Conservation (phyloP, 345 rosid genomes). For the Ceriops tagal region DNA sequence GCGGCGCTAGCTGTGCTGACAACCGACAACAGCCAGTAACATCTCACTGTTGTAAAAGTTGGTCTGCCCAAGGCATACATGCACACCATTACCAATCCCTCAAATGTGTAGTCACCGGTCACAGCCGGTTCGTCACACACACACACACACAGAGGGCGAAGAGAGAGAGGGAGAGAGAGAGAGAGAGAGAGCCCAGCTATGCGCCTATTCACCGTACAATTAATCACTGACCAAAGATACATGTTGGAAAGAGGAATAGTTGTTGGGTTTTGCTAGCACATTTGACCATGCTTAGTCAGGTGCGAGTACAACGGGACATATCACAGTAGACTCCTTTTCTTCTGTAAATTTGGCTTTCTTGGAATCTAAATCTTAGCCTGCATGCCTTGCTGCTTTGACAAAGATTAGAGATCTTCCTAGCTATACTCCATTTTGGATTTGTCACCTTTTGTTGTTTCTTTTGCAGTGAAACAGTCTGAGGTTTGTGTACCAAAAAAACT, state of each 20-base stretch:
- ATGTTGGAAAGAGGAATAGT: neutral
- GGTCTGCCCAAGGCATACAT: neutral
- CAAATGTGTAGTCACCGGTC: slow-evolving; percentile 35
- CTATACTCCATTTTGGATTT: too few relatives aligned
- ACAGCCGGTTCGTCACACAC: slow-evolving; percentile 25
- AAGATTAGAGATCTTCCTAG: too few relatives aligned
- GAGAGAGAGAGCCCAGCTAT: neutral
- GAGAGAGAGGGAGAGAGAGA: neutral
- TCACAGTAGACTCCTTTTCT: neutral
- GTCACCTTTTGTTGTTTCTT: too few relatives aligned
- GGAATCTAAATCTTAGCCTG: slow-evolving; percentile 1
- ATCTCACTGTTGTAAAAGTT: slow-evolving; percentile 9
- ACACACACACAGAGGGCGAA: neutral
- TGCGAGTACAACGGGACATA: neutral
- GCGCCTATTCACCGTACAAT: slow-evolving; percentile 29
- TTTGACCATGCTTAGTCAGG: neutral
- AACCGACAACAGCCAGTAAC: slow-evolving; percentile 42
- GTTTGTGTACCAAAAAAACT: too few relatives aligned
- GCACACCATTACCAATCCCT: neutral
- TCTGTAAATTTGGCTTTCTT: neutral
- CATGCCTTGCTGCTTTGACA: too few relatives aligned
- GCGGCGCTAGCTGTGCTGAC: slow-evolving; percentile 22
- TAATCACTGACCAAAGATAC: slow-evolving; percentile 13
- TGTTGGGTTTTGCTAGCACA: neutral
- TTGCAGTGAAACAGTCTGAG: too few relatives aligned